Percentiles rank a stretch among this genome's conserved stretches.
These are phyloP conservation scores for Arthrinium phaeospermum DNA, from an alignment of 2,329 filamentous ascomycete species.

Conservation along the genomic window DNA sequence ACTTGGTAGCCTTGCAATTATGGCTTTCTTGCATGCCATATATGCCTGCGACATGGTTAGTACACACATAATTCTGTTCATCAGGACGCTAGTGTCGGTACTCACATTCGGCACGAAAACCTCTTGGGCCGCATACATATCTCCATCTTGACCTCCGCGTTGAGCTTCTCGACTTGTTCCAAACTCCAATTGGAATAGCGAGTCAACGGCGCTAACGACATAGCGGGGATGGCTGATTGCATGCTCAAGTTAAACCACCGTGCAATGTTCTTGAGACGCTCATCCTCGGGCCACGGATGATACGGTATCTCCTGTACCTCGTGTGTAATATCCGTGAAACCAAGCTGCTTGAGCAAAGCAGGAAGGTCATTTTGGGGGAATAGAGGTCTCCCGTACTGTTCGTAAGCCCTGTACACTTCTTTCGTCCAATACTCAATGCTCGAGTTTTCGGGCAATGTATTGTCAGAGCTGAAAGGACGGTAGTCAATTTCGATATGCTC, in stretches of 20 bases:
- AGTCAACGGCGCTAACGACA: slow-evolving; percentile 76
- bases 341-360: slow-evolving; percentile 67
- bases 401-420: slow-evolving; percentile 71
- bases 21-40: slow-evolving; percentile 35
- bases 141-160: slow-evolving; percentile 68
- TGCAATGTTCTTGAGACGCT: slow-evolving; percentile 70
- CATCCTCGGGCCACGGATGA: slow-evolving; percentile 73
- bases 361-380: slow-evolving; percentile 62
- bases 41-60: slow-evolving; percentile 28
- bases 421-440: slow-evolving; percentile 72
- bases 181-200: slow-evolving; percentile 65
- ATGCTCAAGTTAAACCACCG: slow-evolving; percentile 85
- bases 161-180: slow-evolving; percentile 66
- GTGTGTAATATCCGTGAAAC: slow-evolving; percentile 82
- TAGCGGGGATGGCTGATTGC: slow-evolving; percentile 72
- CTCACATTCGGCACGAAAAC: slow-evolving; percentile 80
- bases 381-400: slow-evolving; percentile 67
- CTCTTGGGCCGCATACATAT: slow-evolving; percentile 71
- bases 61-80: slow-evolving; percentile 21
- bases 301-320: slow-evolving; percentile 72
- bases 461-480: slow-evolving; percentile 73
- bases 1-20: not conserved
- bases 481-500: slow-evolving; percentile 93
- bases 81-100: slow-evolving; percentile 30
- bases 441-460: slow-evolving; percentile 62